Evolutionary conservation across 73 alveolate species (phyloP), one percentile per base, ranked within the genome.

Genomic region (Tetrahymena elliotti): DNA sequence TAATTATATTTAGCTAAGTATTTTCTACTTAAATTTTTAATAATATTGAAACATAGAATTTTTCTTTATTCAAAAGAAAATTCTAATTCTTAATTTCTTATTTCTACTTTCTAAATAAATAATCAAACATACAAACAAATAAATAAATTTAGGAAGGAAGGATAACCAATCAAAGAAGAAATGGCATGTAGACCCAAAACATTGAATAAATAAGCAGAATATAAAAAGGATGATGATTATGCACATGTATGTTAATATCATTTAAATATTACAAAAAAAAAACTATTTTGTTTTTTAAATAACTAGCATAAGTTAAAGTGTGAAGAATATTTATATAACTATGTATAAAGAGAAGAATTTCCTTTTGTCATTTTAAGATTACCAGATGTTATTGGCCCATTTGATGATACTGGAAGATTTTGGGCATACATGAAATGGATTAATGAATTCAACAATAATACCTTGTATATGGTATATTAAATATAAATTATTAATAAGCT

Each of bases 381-480:
- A 11, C 98, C 99, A 8, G 99, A 97, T 94, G 99, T 97, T 15
- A 84, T 97, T 13, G 99, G 99, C 1, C 98, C 98, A 22, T 97
- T 36, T 97, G 99, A 97, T 94, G 99, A 97, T 83, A 95, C 98
- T 34, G 95, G 94, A 15, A 96, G 99, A 35, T 97, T 97, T 94
- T 97, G 97, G 96, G 96, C 96, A 4, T 68, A 53, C 27, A 83
- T 97, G 22, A 93, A 93, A 39, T 97, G 98, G 98, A 39, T 96
- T 10, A n/a, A 84, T 41, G 68, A 96, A 52, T 52, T 84, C 36
- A 39, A 96, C 5, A 34, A 83, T 15, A 37, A 92, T 68, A 96
- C 98, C 11, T 33, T 97, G n/a, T 52, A 97, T 27, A 31, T 94
- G 24, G 98, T 96, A 93, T 39, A 84, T 41, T 37, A 20, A 31